Base-by-base conservation (phyloP, 495 filamentous ascomycete genomes). In the Daldinia vernicosa region DNA sequence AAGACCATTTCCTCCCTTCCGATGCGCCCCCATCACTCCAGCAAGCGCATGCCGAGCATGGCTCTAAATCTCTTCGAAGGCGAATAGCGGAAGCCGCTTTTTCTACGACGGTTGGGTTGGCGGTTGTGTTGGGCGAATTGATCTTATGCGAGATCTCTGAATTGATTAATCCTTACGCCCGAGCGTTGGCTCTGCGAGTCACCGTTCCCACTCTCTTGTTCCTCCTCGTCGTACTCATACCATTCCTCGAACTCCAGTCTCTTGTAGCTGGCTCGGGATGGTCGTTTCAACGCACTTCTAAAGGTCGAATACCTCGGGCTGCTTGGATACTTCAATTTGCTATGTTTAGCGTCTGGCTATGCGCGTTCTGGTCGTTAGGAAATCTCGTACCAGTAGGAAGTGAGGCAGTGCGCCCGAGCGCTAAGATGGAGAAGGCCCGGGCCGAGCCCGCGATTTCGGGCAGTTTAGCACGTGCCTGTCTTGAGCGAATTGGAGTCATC, bases 101-200 rank as follows among this genome's bases (percentile, higher is more conserved):
- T 74, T 87, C 90, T 24, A 85, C 85, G 0, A 94, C 90, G 1
- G 83, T 94, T 45, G 92, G 88, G 22, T 84, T 94, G 33, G 87
- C 91, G 0, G 84, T 88, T 15, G 91, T 94, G 14, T 82, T 95
- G 14, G 91, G 86, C 14, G 90, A 93, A 77, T 75, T 94, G 53
- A 89, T 95, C 22, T 79, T 94, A 14, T 92, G 91, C 67, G 92
- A 95, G 77, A 91, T 95, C 55, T 88, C 89, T n/a, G 90, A 91
- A 66, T 83, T 87, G 6, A 80, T 93, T 35, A 84, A 89, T 67
- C 82, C 87, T 24, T 78, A 81, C 22, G 90, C 89, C 27, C 83
- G 92, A 24, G 81, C 80, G 5, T 70, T 88, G 19, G 90, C 87
- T 35, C 79, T 94, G 68, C 84, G 86, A 66, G 74, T 89, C n/a